Percentiles rank a stretch among this genome's conserved stretches.
These are phyloP conservation scores for Sporothrix humicola DNA, from an alignment of 2,329 filamentous ascomycete species.

Conservation along the genomic window DNA sequence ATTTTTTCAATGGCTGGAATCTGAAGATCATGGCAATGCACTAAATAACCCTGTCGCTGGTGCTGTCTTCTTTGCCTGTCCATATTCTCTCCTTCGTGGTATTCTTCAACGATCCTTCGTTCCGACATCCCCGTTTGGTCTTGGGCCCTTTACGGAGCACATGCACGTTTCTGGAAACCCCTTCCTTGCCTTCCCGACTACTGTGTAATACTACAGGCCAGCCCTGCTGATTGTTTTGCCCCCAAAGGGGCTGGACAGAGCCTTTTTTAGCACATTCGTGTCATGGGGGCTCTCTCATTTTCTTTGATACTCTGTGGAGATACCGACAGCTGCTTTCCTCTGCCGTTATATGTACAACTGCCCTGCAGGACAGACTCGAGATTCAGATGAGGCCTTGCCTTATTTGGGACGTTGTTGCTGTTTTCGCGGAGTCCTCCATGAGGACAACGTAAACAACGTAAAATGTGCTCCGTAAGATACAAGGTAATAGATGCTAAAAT, in stretches of 20 bases:
- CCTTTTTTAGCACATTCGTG: neutral
- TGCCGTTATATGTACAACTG: neutral
- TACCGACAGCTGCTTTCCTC: neutral
- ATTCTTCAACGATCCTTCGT: neutral
- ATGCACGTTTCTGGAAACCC: neutral
- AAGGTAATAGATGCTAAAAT: neutral
- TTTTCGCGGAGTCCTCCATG: neutral
- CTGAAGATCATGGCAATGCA: neutral
- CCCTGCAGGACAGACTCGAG: neutral
- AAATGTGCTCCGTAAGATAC: too few relatives aligned
- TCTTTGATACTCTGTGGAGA: neutral
- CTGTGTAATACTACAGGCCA: neutral
- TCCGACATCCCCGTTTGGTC: slow-evolving; percentile 16
- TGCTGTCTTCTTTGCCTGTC: neutral
- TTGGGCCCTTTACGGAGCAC: neutral
- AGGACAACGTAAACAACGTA: too few relatives aligned
- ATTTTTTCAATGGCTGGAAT: too few relatives aligned
- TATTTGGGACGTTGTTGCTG: neutral
- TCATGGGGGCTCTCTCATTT: neutral
- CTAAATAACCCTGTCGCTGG: neutral
- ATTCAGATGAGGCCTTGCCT: slow-evolving; percentile 8
- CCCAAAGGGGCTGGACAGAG: slow-evolving; percentile 5
- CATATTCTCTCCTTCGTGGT: neutral
- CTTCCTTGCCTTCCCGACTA: neutral
- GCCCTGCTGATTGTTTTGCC: slow-evolving; percentile 28